A percentile compares a stretch with the other conserved stretches of the same genome.
Conservation (phyloP, 257 asterid genomes). For the Ilex asprella region DNA sequence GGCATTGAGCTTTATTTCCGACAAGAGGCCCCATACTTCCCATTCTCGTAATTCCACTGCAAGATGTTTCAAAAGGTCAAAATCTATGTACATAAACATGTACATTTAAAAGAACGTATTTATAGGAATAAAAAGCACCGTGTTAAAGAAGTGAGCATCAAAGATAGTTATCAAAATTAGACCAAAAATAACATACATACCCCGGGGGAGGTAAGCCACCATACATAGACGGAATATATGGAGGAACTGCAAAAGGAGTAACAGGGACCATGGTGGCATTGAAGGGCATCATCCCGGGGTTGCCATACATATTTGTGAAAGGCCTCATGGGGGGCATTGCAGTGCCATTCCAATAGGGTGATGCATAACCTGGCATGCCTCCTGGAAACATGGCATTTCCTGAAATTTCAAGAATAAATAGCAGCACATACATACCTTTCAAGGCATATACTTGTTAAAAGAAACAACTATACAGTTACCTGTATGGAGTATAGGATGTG, state of each 20-base stretch:
- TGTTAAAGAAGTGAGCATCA: too few relatives aligned
- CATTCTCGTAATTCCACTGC: conserved; percentile 47
- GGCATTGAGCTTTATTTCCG: conserved; percentile 21
- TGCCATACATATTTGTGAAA: conserved; percentile 45
- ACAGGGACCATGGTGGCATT: conserved; percentile 45
- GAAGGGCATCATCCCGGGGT: conserved; percentile 62
- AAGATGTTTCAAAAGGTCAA: conserved; percentile 12
- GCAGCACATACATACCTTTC: background rate
- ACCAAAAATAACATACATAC: conserved; percentile 24
- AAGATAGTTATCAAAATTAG: background rate
- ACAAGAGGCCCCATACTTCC: conserved; percentile 41
- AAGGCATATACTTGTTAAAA: background rate
- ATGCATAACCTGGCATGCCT: conserved; percentile 51
- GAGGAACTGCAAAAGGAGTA: conserved; percentile 40
- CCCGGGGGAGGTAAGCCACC: conserved; percentile 34
- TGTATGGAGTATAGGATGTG: conserved; percentile 50
- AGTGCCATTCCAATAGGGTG: conserved; percentile 63
- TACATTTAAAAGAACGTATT: background rate
- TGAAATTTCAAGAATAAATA: conserved; percentile 11
- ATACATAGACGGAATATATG: conserved; percentile 34
- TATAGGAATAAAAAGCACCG: background rate
- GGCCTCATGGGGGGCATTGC: conserved; percentile 40
- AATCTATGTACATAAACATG: conserved; percentile 2
- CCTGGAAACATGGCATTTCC: conserved; percentile 55
- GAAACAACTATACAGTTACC: conserved; percentile 30